A percentile compares a stretch with the other conserved stretches of the same genome.
Evolutionary conservation across 371 early-diverging fungal species (phyloP).

Genomic region (Dinochytrium kinnereticum): DNA sequence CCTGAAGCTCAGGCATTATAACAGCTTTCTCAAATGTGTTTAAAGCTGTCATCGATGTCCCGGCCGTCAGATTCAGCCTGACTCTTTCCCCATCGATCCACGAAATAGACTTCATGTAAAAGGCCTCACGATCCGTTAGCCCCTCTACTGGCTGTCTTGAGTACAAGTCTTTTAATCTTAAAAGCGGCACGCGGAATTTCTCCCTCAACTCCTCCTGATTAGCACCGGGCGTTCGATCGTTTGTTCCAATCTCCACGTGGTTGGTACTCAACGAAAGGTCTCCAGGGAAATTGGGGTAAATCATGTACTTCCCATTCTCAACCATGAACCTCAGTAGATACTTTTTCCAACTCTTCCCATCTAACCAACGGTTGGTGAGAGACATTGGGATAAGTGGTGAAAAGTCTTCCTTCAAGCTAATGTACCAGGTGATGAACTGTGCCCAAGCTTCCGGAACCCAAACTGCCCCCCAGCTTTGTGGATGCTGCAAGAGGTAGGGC

Average conservation of each 20-base stretch:
- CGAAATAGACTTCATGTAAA: neutral
- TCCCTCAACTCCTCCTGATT: neutral
- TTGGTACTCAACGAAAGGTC: conserved; percentile 35
- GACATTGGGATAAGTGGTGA: conserved; percentile 34
- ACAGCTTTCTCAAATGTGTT: neutral
- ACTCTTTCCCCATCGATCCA: conserved; percentile 13
- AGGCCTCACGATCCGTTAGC: neutral
- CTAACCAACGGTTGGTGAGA: conserved; percentile 38
- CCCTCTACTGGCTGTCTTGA: neutral
- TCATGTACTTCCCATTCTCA: conserved; percentile 27
- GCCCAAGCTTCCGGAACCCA: conserved; percentile 32
- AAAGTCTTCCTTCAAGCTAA: conserved; percentile 10
- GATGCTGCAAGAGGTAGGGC: conserved; percentile 37
- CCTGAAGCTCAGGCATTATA: too few species aligned
- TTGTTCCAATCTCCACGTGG: conserved; percentile 38
- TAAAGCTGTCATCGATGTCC: neutral
- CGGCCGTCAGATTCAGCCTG: conserved; percentile 5
- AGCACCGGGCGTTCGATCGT: conserved; percentile 14
- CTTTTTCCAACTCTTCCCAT: conserved; percentile 36
- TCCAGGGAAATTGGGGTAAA: conserved; percentile 39
- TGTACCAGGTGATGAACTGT: conserved; percentile 36
- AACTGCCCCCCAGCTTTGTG: conserved; percentile 42
- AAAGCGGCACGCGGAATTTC: conserved; percentile 6
- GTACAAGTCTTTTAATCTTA: too few species aligned
- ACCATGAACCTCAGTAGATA: conserved; percentile 37